phyloP scores from a whole-genome alignment of 805 yeast genomes.

The Myxozyma sirexii region DNA sequence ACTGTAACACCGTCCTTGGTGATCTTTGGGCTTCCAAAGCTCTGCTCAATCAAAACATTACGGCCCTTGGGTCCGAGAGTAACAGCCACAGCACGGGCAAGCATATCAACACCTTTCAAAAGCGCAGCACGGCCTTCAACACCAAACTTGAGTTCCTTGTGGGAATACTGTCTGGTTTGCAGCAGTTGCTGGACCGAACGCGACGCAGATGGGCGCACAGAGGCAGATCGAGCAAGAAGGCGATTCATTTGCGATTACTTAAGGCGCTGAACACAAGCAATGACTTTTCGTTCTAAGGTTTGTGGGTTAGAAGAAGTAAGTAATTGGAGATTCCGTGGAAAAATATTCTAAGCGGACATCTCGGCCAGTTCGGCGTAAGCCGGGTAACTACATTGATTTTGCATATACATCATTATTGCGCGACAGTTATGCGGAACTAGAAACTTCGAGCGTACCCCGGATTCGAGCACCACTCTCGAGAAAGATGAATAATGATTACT shows the following conservation, averaged over 20 bases:
- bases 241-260: conserved; percentile 22
- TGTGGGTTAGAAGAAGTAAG: neutral
- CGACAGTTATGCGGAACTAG: conserved; percentile 20
- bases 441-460: conserved; percentile 25
- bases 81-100: conserved; percentile 95
- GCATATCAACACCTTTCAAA: conserved; percentile 87
- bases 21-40: conserved; percentile 95
- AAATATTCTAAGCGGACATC: conserved; percentile 2
- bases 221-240: conserved; percentile 17
- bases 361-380: neutral
- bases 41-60: conserved; percentile 94
- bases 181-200: conserved; percentile 9
- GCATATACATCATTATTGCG: conserved; percentile 1
- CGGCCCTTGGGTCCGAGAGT: conserved; percentile 98
- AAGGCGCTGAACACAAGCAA: neutral
- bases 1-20: conserved; percentile 99
- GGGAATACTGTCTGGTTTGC: conserved; percentile 41
- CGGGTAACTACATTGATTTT: conserved; percentile 22
- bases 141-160: conserved; percentile 95
- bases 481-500: no score
- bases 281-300: neutral
- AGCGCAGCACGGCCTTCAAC: conserved; percentile 96
- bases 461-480: neutral
- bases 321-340: neutral
- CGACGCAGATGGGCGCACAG: conserved; percentile 5